Evolutionary conservation across 164 flowering plant species (phyloP).

Genomic region (Vitis amurensis): DNA sequence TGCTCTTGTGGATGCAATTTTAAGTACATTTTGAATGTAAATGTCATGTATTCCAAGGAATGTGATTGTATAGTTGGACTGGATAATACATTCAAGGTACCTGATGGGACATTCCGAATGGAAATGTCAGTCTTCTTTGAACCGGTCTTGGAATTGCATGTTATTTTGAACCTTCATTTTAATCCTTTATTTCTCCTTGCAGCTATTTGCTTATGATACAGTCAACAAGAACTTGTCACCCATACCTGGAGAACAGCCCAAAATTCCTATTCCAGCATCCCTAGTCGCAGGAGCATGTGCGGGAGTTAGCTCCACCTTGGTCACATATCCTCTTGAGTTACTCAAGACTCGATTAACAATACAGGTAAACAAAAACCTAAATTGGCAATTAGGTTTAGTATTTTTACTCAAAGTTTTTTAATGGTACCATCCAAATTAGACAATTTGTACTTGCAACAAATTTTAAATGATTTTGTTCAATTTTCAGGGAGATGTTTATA

Average conservation of each 20-base stretch:
- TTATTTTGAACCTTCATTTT: neutral
- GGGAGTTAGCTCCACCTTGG: slow-evolving; percentile 87
- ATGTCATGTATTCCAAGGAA: no score
- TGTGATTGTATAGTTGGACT: neutral
- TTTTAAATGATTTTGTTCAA: neutral
- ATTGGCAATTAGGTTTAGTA: neutral
- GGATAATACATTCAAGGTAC: neutral
- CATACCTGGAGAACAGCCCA: slow-evolving; percentile 63
- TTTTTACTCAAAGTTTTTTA: neutral
- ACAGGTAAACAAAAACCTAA: slow-evolving; percentile 50
- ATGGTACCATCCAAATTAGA: no score
- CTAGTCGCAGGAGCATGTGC: slow-evolving; percentile 94
- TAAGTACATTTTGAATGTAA: no score
- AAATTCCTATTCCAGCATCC: slow-evolving; percentile 76
- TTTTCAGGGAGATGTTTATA: slow-evolving; percentile 72
- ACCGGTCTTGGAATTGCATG: neutral
- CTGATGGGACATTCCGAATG: no score
- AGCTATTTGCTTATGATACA: slow-evolving; percentile 92
- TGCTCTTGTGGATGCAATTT: no score
- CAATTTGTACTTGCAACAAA: neutral
- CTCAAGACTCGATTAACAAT: slow-evolving; percentile 91
- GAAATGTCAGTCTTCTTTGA: neutral
- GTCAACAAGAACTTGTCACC: slow-evolving; percentile 76
- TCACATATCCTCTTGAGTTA: slow-evolving; percentile 91
- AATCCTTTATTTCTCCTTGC: slow-evolving; percentile 20